Evolutionary conservation across 176 grass and related monocot species (phyloP).

Genomic region (Rhynchospora tenuis): DNA sequence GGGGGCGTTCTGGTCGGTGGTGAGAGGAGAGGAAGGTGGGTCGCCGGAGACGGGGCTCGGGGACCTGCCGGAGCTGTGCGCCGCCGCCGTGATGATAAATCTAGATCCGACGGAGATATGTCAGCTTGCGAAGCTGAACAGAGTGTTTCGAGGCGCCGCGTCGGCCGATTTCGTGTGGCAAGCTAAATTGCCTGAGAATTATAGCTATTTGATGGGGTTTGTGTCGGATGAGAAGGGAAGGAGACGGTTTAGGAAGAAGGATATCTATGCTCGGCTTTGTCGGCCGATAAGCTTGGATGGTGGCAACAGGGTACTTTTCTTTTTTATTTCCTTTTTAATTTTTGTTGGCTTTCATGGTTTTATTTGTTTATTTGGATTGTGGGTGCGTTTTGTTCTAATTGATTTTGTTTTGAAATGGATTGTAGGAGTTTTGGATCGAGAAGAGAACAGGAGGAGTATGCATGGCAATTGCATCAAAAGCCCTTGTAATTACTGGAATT

Average conservation of each 20-base stretch:
- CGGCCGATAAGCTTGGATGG: constrained; percentile 55
- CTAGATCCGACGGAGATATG: constrained; percentile 87
- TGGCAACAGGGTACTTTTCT: constrained; percentile 45
- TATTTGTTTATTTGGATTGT: neutral
- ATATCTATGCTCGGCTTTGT: constrained; percentile 71
- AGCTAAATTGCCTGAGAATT: constrained; percentile 81
- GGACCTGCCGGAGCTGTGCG: constrained; percentile 79
- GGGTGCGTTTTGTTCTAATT: neutral
- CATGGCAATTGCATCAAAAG: constrained; percentile 74
- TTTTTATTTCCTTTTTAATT: neutral
- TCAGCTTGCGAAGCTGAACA: constrained; percentile 53
- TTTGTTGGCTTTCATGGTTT: neutral
- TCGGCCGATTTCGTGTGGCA: constrained; percentile 86
- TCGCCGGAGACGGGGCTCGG: constrained; percentile 42
- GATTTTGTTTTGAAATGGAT: neutral
- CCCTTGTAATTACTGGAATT: constrained; percentile 72
- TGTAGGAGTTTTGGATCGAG: constrained; percentile 86
- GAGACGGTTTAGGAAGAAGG: constrained; percentile 41
- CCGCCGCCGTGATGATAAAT: constrained; percentile 51
- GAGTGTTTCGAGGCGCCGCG: constrained; percentile 58
- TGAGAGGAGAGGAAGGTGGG: constrained; percentile 31
- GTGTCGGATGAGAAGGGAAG: constrained; percentile 28
- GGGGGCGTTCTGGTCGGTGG: constrained; percentile 63
- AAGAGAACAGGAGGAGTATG: constrained; percentile 68
- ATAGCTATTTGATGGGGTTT: constrained; percentile 55